Percentiles rank a stretch among this genome's conserved stretches.
Evolutionary conservation across 2,329 filamentous ascomycete species (phyloP).

Genomic region (Lecanosticta acicola): DNA sequence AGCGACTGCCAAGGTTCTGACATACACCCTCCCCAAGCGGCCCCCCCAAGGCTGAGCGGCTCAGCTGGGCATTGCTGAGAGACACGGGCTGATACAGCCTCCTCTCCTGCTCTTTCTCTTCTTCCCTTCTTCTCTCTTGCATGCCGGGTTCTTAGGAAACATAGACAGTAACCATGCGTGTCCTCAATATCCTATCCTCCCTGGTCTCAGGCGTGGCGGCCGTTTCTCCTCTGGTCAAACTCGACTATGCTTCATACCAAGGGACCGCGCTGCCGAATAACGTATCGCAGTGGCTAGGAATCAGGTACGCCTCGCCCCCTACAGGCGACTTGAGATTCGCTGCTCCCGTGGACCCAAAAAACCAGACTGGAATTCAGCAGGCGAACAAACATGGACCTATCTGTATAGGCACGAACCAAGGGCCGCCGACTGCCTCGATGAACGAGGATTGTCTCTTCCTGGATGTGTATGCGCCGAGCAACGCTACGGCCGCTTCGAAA

Average conservation of each 20-base stretch:
- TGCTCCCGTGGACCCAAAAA: constrained; percentile 58
- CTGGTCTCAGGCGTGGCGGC: constrained; percentile 18
- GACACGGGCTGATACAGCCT: too few relatives aligned
- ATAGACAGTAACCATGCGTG: not conserved
- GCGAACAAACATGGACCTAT: constrained; percentile 45
- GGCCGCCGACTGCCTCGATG: constrained; percentile 30
- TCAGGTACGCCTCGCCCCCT: constrained; percentile 68
- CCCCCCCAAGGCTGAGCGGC: too few relatives aligned
- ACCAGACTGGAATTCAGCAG: constrained; percentile 42
- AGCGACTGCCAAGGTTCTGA: too few relatives aligned
- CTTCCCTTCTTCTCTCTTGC: too few relatives aligned
- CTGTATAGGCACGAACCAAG: constrained; percentile 31
- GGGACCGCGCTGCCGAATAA: constrained; percentile 53
- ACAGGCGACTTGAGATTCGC: constrained; percentile 60
- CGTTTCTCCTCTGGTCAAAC: constrained; percentile 48
- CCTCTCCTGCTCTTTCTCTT: too few relatives aligned
- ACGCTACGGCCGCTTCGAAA: constrained; percentile 45
- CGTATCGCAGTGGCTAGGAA: constrained; percentile 66
- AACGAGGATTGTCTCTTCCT: constrained; percentile 67
- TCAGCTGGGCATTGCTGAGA: too few relatives aligned
- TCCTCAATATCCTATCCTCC: not conserved
- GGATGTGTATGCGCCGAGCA: constrained; percentile 56
- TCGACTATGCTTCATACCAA: constrained; percentile 62
- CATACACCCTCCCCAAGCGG: too few relatives aligned
- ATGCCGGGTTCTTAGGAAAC: too few relatives aligned